Percentiles rank a stretch among this genome's conserved stretches.
These are phyloP conservation scores for Curvularia sp. DNA, from an alignment of 2,329 filamentous ascomycete species.

Conservation along the genomic window DNA sequence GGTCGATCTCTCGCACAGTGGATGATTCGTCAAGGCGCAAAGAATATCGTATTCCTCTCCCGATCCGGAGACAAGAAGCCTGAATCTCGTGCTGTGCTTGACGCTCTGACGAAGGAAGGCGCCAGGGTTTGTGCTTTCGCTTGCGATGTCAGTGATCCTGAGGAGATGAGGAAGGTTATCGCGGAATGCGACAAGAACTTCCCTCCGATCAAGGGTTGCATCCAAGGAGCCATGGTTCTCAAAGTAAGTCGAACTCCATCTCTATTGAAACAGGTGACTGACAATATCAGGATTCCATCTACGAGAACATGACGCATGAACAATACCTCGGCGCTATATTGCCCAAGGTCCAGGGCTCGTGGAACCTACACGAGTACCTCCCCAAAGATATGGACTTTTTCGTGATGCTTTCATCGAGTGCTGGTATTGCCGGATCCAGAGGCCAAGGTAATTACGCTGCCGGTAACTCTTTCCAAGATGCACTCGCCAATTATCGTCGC, in stretches of 20 bases:
- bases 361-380: slow-evolving; percentile 32
- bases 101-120: slow-evolving; percentile 1
- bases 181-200: slow-evolving; percentile 4
- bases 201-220: slow-evolving; percentile 23
- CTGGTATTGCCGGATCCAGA: slow-evolving; percentile 23
- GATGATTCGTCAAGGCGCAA: slow-evolving; percentile 25
- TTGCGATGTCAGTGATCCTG: background rate
- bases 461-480: slow-evolving; percentile 20
- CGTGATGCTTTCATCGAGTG: slow-evolving; percentile 27
- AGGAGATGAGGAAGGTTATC: background rate
- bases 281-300: too few relatives aligned
- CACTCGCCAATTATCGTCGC: slow-evolving; percentile 3
- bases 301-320: slow-evolving; percentile 7
- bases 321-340: slow-evolving; percentile 6
- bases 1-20: slow-evolving; percentile 20
- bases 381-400: slow-evolving; percentile 24
- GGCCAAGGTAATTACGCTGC: slow-evolving; percentile 34
- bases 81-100: background rate
- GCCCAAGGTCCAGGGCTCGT: slow-evolving; percentile 21
- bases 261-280: too few relatives aligned
- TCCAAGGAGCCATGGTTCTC: slow-evolving; percentile 26
- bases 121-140: background rate
- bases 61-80: slow-evolving; percentile 2
- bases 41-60: slow-evolving; percentile 22
- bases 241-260: background rate